These are phyloP conservation scores for Skeletonema tropicum DNA, from an alignment of 108 stramenopile genomes.

Conservation along the genomic window DNA sequence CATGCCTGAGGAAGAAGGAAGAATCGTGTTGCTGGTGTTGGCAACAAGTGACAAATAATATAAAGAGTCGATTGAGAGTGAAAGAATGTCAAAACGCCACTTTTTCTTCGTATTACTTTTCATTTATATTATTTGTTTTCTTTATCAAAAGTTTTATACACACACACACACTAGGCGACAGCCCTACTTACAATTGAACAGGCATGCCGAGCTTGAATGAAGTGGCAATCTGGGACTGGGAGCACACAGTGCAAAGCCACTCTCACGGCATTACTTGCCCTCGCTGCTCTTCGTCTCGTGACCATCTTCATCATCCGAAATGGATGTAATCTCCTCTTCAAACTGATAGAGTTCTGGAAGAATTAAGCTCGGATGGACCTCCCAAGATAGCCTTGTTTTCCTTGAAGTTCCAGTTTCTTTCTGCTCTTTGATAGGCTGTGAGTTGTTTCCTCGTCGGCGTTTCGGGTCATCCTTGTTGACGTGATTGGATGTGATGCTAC, in stretches of 20 bases:
- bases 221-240: no score
- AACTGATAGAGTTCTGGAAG: not conserved
- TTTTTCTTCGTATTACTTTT: no score
- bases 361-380: not conserved
- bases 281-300: not conserved
- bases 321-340: not conserved
- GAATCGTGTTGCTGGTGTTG: no score
- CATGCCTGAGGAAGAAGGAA: no score
- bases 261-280: not conserved
- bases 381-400: not conserved
- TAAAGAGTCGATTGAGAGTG: no score
- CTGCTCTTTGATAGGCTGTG: not conserved
- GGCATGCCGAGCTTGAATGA: no score
- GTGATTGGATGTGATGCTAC: not conserved
- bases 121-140: no score
- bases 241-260: not conserved
- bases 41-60: no score
- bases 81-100: no score
- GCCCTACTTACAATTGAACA: no score
- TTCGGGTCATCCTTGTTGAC: not conserved
- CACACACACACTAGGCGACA: no score
- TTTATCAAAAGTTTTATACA: no score
- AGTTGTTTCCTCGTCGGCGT: not conserved
- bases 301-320: not conserved
- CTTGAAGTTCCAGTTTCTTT: not conserved